These are phyloP conservation scores for Xylaria sp. DNA, from an alignment of 2,329 filamentous ascomycete species.

Conservation along the genomic window DNA sequence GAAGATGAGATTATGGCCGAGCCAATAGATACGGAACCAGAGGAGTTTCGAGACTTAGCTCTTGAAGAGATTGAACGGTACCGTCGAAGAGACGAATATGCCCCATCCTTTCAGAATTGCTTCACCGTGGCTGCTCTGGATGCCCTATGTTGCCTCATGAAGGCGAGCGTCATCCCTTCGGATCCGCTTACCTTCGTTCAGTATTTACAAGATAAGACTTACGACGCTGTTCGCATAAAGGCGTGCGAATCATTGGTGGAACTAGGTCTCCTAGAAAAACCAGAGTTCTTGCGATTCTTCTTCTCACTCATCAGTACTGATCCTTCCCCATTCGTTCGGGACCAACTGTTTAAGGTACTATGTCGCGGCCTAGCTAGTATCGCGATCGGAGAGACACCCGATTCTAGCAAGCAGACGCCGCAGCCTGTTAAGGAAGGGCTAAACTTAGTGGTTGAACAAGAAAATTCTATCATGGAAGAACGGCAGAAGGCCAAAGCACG, in stretches of 20 bases:
- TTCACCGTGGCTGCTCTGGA: conserved; percentile 71
- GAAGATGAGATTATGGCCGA: conserved; percentile 57
- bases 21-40: conserved; percentile 54
- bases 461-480: conserved; percentile 55
- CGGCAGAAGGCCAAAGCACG: conserved; percentile 60
- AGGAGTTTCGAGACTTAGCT: conserved; percentile 62
- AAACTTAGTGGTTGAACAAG: conserved; percentile 60
- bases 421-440: conserved; percentile 53
- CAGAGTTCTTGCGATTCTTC: conserved; percentile 65
- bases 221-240: conserved; percentile 72
- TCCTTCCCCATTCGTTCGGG: conserved; percentile 70
- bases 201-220: conserved; percentile 72
- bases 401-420: conserved; percentile 44
- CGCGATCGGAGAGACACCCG: conserved; percentile 68
- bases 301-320: conserved; percentile 69
- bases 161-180: conserved; percentile 67
- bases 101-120: conserved; percentile 73
- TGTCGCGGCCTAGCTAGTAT: conserved; percentile 69
- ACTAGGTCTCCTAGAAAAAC: conserved; percentile 67
- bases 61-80: conserved; percentile 74
- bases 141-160: conserved; percentile 71
- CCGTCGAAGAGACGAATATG: conserved; percentile 75
- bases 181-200: conserved; percentile 67
- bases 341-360: conserved; percentile 68
- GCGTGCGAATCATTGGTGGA: conserved; percentile 72